phyloP scores from a whole-genome alignment of 2,329 filamentous ascomycete genomes.

The Ophiostoma quercus region DNA sequence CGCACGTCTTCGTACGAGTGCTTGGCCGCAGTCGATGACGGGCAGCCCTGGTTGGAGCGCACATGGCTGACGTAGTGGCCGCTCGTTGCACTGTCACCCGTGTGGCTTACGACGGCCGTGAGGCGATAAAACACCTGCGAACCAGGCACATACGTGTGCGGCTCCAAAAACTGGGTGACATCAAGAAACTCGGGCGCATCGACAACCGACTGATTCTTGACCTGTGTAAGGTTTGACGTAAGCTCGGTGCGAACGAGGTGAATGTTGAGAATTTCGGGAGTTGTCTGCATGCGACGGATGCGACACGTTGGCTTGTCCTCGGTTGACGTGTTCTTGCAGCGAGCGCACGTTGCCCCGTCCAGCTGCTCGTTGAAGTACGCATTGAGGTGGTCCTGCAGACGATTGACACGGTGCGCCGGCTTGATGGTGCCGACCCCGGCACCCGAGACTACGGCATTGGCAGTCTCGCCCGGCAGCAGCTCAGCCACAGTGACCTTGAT shows the following conservation, averaged over 20 bases:
- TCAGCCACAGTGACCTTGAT: not conserved
- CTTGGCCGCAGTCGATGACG: not conserved
- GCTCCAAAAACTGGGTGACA: slow-evolving; percentile 25
- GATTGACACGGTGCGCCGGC: not conserved
- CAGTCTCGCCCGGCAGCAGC: not conserved
- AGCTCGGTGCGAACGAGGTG: slow-evolving; percentile 17
- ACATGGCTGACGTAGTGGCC: slow-evolving; percentile 26
- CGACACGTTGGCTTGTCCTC: not conserved
- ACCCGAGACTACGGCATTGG: too few species aligned
- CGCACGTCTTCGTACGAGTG: slow-evolving; percentile 12
- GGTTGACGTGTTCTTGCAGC: slow-evolving; percentile 13
- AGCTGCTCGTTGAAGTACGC: slow-evolving; percentile 10
- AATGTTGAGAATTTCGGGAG: slow-evolving; percentile 25
- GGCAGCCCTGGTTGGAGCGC: slow-evolving; percentile 2
- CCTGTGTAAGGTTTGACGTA: accelerated
- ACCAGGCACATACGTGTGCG: slow-evolving; percentile 18
- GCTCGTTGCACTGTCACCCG: not conserved
- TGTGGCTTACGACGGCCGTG: slow-evolving; percentile 24
- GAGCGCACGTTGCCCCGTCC: slow-evolving; percentile 11
- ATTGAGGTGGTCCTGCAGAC: not conserved
- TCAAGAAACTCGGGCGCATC: slow-evolving; percentile 25
- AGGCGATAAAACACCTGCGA: slow-evolving; percentile 25
- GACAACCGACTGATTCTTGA: slow-evolving; percentile 17
- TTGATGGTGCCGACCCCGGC: not conserved
- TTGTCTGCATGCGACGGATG: slow-evolving; percentile 21